A percentile compares a stretch with the other conserved stretches of the same genome.
These are phyloP conservation scores for Leccinellum albellum DNA, from an alignment of 768 basidiomycete genomes.

Conservation along the genomic window DNA sequence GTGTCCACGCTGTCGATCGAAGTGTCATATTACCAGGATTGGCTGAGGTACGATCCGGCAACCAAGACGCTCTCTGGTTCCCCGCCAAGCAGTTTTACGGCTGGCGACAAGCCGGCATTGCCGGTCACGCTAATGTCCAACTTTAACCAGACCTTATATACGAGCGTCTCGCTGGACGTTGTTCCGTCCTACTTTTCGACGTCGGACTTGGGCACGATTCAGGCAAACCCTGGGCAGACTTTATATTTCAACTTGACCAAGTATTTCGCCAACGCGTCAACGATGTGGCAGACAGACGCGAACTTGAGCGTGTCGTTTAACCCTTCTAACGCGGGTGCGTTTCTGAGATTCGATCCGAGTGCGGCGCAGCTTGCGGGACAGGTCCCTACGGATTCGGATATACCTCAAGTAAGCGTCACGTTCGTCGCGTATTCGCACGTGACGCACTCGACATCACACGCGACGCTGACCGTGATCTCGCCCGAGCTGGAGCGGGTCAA, in stretches of 20 bases:
- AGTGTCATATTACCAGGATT: conserved; percentile 47
- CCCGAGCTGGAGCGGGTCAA: conserved; percentile 38
- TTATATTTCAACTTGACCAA: conserved; percentile 52
- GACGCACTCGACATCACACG: conserved; percentile 71
- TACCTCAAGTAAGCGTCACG: conserved; percentile 44
- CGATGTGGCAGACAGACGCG: conserved; percentile 39
- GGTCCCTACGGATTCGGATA: conserved; percentile 46
- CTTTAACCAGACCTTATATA: conserved; percentile 65
- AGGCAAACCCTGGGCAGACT: conserved; percentile 46
- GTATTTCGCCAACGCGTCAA: conserved; percentile 50
- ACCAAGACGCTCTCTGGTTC: conserved; percentile 61
- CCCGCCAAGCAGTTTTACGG: conserved; percentile 45
- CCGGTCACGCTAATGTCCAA: conserved; percentile 58
- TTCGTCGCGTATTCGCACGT: conserved; percentile 65
- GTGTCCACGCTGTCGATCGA: conserved; percentile 58
- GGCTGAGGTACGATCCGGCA: conserved; percentile 58
- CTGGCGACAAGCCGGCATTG: conserved; percentile 36
- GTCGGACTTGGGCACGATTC: conserved; percentile 53
- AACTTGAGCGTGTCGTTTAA: conserved; percentile 53
- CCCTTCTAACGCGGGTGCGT: conserved; percentile 45
- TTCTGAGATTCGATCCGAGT: conserved; percentile 50
- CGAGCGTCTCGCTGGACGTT: conserved; percentile 61
- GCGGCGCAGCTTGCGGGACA: conserved; percentile 50
- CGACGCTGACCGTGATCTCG: conserved; percentile 50
- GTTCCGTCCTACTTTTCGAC: conserved; percentile 71